phyloP scores from a whole-genome alignment of 139 green algal species.

The Zygnema circumcarinatum region DNA sequence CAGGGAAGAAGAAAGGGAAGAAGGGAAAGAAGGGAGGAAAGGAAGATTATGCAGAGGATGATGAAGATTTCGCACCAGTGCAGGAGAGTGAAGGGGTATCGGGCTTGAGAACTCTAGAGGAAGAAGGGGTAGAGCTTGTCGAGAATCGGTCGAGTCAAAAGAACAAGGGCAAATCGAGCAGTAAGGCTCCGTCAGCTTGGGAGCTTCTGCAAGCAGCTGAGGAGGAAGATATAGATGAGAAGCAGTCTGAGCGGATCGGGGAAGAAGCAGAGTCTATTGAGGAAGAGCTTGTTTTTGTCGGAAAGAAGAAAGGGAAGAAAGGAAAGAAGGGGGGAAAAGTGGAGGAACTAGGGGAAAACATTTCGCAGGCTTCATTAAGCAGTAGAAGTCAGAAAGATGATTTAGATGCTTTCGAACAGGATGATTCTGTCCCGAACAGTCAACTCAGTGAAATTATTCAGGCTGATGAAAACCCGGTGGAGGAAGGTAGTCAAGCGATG shows the following conservation, averaged over 20 bases:
- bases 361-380: neutral
- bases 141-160: neutral
- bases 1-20: too few relatives aligned
- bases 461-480: neutral
- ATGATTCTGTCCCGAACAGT: neutral
- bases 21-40: slow-evolving; percentile 56
- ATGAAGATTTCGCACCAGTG: neutral
- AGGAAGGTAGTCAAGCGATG: slow-evolving; percentile 32
- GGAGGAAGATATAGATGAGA: neutral
- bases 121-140: slow-evolving; percentile 20
- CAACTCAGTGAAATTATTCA: neutral
- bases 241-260: neutral
- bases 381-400: neutral
- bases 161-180: slow-evolving; percentile 64
- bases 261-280: neutral
- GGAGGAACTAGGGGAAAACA: neutral
- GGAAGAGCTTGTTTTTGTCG: slow-evolving; percentile 15
- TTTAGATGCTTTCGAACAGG: neutral
- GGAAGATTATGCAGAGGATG: slow-evolving; percentile 52
- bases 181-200: neutral
- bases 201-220: neutral
- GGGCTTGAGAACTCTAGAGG: neutral
- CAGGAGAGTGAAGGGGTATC: neutral
- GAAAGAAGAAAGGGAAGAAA: slow-evolving; percentile 51
- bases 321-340: neutral